Evolutionary conservation across 306 rosid genomes (phyloP).

Genomic region (Dryas octopetala): DNA sequence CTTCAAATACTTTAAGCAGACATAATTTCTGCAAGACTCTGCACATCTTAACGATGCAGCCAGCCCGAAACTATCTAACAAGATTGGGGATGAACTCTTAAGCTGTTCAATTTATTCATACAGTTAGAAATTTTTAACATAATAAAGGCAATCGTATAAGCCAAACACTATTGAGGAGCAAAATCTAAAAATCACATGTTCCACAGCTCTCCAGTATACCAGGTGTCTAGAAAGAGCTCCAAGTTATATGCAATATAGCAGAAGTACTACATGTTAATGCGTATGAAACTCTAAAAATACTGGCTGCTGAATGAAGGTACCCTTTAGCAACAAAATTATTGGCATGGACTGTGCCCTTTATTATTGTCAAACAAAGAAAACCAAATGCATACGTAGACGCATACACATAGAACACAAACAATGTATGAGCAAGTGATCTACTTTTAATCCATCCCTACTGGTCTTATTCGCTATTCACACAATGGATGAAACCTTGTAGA

Average conservation of each 20-base stretch:
- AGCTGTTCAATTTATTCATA: slow-evolving; percentile 46
- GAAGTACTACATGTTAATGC: slow-evolving; percentile 8
- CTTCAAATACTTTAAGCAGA: slow-evolving; percentile 81
- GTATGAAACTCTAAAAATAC: background rate
- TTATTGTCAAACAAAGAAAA: too few species aligned
- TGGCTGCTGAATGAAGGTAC: too few species aligned
- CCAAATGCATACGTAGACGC: too few species aligned
- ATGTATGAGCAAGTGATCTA: too few species aligned
- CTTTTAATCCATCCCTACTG: too few species aligned
- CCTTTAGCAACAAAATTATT: too few species aligned
- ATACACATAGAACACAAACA: too few species aligned
- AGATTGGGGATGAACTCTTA: slow-evolving; percentile 82
- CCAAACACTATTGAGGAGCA: slow-evolving; percentile 18
- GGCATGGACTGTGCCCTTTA: too few species aligned
- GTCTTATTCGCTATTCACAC: too few species aligned
- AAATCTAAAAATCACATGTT: slow-evolving; percentile 48
- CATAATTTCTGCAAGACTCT: slow-evolving; percentile 62
- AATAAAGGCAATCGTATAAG: slow-evolving; percentile 16
- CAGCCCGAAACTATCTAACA: slow-evolving; percentile 54
- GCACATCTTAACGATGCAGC: slow-evolving; percentile 54
- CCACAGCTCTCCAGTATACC: slow-evolving; percentile 88
- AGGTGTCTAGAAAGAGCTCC: slow-evolving; percentile 59
- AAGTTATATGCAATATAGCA: slow-evolving; percentile 46
- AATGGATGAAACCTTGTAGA: too few species aligned
- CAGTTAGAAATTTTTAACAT: background rate